These are phyloP conservation scores for Magnolia sinica DNA, from an alignment of 164 flowering plant species.

Conservation along the genomic window DNA sequence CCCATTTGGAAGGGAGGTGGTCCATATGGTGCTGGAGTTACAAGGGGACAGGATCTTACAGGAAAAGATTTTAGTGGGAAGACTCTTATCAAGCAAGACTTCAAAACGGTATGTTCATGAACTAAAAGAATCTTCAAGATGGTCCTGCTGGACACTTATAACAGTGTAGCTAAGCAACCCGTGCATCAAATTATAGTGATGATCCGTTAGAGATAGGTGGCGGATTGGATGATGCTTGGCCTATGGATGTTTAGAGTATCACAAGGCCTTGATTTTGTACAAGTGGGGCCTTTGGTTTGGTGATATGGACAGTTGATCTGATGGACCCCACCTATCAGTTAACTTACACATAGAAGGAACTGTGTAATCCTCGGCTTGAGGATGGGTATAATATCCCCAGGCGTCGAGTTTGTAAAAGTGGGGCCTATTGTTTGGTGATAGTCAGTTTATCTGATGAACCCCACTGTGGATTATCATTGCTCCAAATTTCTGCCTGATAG, in stretches of 20 bases:
- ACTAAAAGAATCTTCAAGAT: not conserved
- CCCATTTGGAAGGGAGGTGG: constrained; percentile 76
- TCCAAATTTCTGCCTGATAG: too few species aligned
- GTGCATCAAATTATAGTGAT: too few species aligned
- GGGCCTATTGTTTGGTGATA: too few species aligned
- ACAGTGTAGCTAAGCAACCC: too few species aligned
- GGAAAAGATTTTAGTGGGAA: constrained; percentile 93
- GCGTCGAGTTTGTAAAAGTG: too few species aligned
- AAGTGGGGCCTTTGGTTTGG: not conserved
- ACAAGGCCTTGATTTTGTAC: not conserved
- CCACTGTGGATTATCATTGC: too few species aligned
- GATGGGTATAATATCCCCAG: too few species aligned
- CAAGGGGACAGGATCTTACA: constrained; percentile 89
- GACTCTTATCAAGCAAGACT: constrained; percentile 85
- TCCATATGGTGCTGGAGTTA: constrained; percentile 88
- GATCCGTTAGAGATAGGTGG: not conserved
- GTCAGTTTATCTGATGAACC: too few species aligned
- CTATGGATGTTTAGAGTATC: not conserved
- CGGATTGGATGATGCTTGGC: not conserved
- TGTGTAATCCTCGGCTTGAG: too few species aligned
- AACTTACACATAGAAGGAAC: too few species aligned
- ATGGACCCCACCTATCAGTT: not conserved
- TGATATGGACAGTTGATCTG: not conserved
- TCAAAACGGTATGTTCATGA: constrained; percentile 65
- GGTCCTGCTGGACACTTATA: too few species aligned